A percentile compares a stretch with the other conserved stretches of the same genome.
phyloP scores from a whole-genome alignment of 345 rosid genomes.

The Lumnitzera racemosa region DNA sequence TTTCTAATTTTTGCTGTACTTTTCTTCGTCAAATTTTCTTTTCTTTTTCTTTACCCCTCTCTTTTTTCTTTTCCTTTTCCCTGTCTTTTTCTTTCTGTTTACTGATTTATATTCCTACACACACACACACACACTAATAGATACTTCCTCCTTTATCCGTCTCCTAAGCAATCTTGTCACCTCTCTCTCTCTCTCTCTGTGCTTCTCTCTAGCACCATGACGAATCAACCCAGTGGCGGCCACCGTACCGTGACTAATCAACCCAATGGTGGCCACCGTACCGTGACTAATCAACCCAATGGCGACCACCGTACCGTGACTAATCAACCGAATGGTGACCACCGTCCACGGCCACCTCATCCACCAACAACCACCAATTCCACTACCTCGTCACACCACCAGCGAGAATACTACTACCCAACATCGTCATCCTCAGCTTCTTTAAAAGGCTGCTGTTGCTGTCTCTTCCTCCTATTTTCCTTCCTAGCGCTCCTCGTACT shows the following conservation, averaged over 20 bases:
- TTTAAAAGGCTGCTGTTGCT: slow-evolving; percentile 94
- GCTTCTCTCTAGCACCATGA: slow-evolving; percentile 3
- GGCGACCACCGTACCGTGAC: slow-evolving; percentile 15
- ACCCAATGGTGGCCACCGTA: slow-evolving; percentile 5
- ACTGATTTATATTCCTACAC: too few species aligned
- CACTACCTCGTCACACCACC: slow-evolving; percentile 22
- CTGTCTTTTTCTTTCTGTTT: background rate
- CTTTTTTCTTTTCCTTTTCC: background rate
- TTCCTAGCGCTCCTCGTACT: slow-evolving; percentile 68
- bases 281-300: slow-evolving; percentile 1
- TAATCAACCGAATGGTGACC: slow-evolving; percentile 7
- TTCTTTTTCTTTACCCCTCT: background rate
- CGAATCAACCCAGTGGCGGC: background rate
- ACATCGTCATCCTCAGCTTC: slow-evolving; percentile 63
- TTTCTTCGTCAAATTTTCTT: too few species aligned
- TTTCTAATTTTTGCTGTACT: too few species aligned
- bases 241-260: background rate
- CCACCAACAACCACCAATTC: slow-evolving; percentile 18
- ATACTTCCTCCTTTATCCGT: background rate
- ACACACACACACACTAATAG: too few species aligned
- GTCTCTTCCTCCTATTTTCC: slow-evolving; percentile 82
- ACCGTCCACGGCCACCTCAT: slow-evolving; percentile 1
- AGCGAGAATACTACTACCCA: too few species aligned
- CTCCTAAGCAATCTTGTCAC: slow-evolving; percentile 6
- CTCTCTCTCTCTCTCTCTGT: background rate